Base-by-base conservation (phyloP, 2,329 filamentous ascomycete species). In the Cladobotryum protrusum region DNA sequence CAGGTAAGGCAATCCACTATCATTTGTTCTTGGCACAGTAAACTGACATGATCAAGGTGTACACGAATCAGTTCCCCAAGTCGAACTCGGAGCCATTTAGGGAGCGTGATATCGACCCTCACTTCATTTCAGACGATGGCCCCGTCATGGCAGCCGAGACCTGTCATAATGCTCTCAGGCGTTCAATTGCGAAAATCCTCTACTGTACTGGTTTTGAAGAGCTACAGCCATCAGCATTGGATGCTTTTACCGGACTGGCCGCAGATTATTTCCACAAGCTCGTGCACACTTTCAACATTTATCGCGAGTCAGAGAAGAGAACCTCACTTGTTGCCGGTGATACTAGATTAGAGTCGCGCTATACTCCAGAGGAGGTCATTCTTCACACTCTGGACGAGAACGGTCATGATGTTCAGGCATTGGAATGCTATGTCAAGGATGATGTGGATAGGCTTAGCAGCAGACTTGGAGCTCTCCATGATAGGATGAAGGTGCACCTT, bases 141-240 rank as follows among this genome's bases (percentile, higher is more conserved):
- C 86, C 93, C 8, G 81, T 96, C 35, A 92, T 97, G 78, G 86
- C 89, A 13, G 81, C 86, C 9, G 85, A 86, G 67, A 81, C 89
- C 32, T 95, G 88, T 65, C 85, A 89, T 57, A 83, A 88, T 46
- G 89, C 91, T 2, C 70, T 99, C 57, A 90, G 95, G 67, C 85
- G 93, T 50, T 93, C 91, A 12, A 87, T 97, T 15, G 91, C 87
- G 51, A 95, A 97, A 68, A 83, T 99, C 42, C 92, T 96, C 61
- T 99, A 96, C 63, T 89, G 96, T 64, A 87, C 90, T 37, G 93
- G 93, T 0, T 99, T 97, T 57, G 93, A 99, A 68, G 93, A 99
- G 64, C 88, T 95, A 55, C 93, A 99, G 64, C 93, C 93, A 13
- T 95, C 91, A 37, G 92, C 93, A 24, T 74, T 99, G 29, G 93